Base-by-base conservation (phyloP, 2,329 filamentous ascomycete genomes). In the Cryphonectria parasitica region DNA sequence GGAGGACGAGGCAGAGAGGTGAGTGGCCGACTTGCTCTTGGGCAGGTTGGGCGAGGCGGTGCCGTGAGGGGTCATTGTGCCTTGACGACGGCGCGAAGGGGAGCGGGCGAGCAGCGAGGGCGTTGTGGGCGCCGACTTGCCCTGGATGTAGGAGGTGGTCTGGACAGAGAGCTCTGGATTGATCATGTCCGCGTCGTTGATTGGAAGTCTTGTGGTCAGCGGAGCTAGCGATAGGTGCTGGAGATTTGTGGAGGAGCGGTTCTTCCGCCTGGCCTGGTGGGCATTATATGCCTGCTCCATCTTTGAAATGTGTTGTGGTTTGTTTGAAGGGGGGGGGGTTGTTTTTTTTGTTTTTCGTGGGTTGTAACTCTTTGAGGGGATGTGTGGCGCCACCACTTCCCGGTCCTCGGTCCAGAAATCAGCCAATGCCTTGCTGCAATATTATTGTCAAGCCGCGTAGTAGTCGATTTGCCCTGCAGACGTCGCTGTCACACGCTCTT, bases 211-310 rank as follows among this genome's bases (percentile, higher is more conserved):
- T 66, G 86, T 84, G 34, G 89, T 91, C 68, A 91, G 81, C 39
- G 89, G 89, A n/a, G 88, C 89, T 71, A 91, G 87, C 19, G 87
- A 85, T 71, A 90, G 84, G 75, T 89, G 86, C 75, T 87, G 86
- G 73, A 90, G 81, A 78, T 86, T 89, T 64, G 85, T 87, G 39
- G 84, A 84, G 31, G 89, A 90, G 74, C 86, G 85, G 75, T 85
- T 87, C 80, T 89, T 88, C 73, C 87, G 87, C 71, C 87, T 84
- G 61, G 85, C 82, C 74, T 86, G 84, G 77, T 90, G 87, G 74
- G 88, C 88, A 73, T 87, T 88, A 78, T 88, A 90, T 71, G 87
- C 86, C 73, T 86, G 82, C 74, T 90, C 89, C 88, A 90, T 88
- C 69, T 64, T 79, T 71, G 63, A 39, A 78, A 28, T 22, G 34